Evolutionary conservation across 2,329 filamentous ascomycete genomes (phyloP), one percentile per base, ranked within the genome.

Genomic region (Sclerotinia borealis): DNA sequence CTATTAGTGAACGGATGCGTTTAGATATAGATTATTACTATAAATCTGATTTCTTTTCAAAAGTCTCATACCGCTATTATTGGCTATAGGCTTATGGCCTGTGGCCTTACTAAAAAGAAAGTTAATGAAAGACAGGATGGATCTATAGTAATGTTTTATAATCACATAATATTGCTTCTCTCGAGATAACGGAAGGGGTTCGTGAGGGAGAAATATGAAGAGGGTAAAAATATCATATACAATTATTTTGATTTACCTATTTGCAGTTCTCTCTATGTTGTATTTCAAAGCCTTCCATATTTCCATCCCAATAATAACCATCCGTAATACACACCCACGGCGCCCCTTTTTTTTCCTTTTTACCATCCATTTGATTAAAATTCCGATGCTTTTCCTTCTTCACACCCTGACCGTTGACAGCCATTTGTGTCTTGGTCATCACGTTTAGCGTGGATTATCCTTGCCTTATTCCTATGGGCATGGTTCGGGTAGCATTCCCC

Each of bases 401-500:
- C 55, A 56, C n/a, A 19, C 61, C 48, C 13, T 29, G 39, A 56
- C 59, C 41, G 59, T 63, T 58, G 52, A 41, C 52, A 51, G 61
- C 54, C 47, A 48, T 27, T 59, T 59, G 37, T 50, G 56, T 63
- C 51, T 52, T 59, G 25, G 61, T 50, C 17, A 15, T 22, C 5
- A 9, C 19, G n/a, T 15, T 56, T n/a, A 39, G 29, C 39, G 29
- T 34, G 2, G 1, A 8, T 17, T 34, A 52, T 34, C 51, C 56
- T 47, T 59, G 55, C 36, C 45, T 39, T 39, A 50, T 64, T 63
- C 60, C 56, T 67, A 37, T 55, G 43, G 60, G 22, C 54, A 64
- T 67, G 60, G 65, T 43, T 68, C 65, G 62, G 63, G 67, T 68
- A 68, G 63, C 64, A 56, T 56, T 66, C 50, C n/a, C 65, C 65